Conservation (phyloP, 2,329 filamentous ascomycete species). For the Dothidotthia symphoricarpi region DNA sequence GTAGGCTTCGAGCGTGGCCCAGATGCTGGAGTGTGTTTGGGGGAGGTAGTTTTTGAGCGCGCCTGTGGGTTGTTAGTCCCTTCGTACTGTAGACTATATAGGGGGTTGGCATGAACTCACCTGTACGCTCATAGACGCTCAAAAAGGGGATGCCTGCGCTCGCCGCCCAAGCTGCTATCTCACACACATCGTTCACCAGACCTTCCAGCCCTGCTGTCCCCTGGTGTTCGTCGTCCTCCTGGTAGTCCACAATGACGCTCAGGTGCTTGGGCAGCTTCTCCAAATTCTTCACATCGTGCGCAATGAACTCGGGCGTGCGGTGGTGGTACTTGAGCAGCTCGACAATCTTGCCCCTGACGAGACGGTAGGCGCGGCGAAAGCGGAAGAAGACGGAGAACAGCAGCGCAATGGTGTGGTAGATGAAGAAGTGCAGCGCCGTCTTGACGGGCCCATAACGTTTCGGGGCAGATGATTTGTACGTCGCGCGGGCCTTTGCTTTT, state of each 20-base stretch:
- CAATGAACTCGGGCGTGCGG: conserved; percentile 87
- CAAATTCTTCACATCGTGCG: conserved; percentile 76
- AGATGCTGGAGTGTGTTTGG: conserved; percentile 76
- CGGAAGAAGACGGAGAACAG: conserved; percentile 88
- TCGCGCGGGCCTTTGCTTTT: conserved; percentile 16
- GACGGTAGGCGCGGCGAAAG: conserved; percentile 74
- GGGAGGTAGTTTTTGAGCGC: conserved; percentile 85
- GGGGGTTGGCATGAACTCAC: conserved; percentile 55
- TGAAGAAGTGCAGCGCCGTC: conserved; percentile 62
- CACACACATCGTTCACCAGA: conserved; percentile 84
- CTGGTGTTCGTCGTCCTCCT: conserved; percentile 60
- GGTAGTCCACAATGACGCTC: conserved; percentile 77
- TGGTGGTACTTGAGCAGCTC: conserved; percentile 93
- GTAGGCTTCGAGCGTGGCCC: conserved; percentile 79
- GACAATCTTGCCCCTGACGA: conserved; percentile 72
- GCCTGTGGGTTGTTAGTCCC: conserved; percentile 53
- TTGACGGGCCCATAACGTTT: conserved; percentile 56
- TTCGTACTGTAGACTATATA: too few relatives aligned
- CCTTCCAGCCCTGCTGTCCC: conserved; percentile 74
- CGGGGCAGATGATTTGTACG: conserved; percentile 32
- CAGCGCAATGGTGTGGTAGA: conserved; percentile 71
- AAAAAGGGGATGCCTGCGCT: conserved; percentile 83
- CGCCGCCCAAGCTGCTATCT: conserved; percentile 89
- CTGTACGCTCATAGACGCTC: conserved; percentile 88
- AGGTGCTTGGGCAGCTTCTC: conserved; percentile 77